Evolutionary conservation across 768 basidiomycete species (phyloP).

Genomic region (Mycena rebaudengoi): DNA sequence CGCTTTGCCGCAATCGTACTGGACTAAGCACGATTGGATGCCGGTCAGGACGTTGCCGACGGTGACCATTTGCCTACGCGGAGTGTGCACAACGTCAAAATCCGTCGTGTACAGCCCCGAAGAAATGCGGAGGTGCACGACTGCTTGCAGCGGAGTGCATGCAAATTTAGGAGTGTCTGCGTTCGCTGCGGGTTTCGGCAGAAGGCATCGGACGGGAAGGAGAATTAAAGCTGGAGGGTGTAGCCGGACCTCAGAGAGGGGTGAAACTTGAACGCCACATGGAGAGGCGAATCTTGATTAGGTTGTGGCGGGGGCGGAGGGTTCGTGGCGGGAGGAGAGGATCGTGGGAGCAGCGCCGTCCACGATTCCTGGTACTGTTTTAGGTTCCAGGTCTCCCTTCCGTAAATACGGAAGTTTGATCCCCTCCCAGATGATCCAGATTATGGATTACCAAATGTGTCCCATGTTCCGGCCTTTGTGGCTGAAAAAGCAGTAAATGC

Average conservation of each 20-base stretch:
- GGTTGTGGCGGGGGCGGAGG: conserved; percentile 1
- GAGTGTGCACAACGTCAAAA: background rate
- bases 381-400: no score
- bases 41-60: conserved; percentile 7
- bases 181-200: conserved; percentile 9
- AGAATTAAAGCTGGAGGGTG: conserved; percentile 16
- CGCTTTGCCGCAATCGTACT: background rate
- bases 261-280: background rate
- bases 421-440: no score
- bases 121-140: background rate
- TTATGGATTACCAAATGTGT: no score
- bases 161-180: background rate
- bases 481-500: no score
- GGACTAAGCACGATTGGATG: background rate
- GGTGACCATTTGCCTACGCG: background rate
- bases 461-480: no score
- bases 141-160: background rate
- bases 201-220: conserved; percentile 19
- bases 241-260: background rate
- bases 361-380: no score
- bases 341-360: no score
- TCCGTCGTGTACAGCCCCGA: background rate
- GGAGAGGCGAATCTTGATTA: background rate
- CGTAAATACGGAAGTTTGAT: no score
- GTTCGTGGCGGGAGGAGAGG: background rate